Evolutionary conservation across 352 stramenopile genomes (phyloP).

Genomic region (Phytopythium chamaehyphon): DNA sequence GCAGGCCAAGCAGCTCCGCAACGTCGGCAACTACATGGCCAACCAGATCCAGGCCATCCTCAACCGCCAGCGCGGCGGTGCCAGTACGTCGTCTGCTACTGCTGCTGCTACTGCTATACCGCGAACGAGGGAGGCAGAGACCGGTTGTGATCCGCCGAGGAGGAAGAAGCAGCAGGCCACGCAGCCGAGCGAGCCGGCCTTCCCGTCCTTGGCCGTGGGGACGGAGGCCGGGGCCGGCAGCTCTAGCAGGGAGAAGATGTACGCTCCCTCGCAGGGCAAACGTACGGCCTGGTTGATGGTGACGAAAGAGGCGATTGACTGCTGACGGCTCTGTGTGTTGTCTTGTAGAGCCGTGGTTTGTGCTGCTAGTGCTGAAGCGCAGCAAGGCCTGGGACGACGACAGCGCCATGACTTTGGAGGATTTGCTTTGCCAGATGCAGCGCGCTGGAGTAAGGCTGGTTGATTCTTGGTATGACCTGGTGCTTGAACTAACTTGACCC

Average conservation of each 20-base stretch:
- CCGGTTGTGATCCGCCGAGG: background rate
- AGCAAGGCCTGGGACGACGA: conserved; percentile 28
- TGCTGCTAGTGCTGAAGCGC: conserved; percentile 50
- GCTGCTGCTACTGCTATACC: too few relatives aligned
- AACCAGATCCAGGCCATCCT: conserved; percentile 83
- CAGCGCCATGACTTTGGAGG: conserved; percentile 29
- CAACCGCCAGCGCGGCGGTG: conserved; percentile 22
- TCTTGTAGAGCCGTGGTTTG: conserved; percentile 68
- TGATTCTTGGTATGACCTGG: background rate
- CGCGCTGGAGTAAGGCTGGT: conserved; percentile 31
- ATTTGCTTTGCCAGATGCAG: conserved; percentile 49
- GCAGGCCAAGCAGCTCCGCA: conserved; percentile 61
- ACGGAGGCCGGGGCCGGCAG: background rate
- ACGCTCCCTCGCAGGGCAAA: conserved; percentile 55
- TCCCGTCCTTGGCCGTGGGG: background rate
- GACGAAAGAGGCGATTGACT: background rate
- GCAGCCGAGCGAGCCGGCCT: conserved; percentile 5
- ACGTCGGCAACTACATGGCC: conserved; percentile 84
- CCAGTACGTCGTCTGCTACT: conserved; percentile 3
- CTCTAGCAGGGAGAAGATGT: conserved; percentile 17
- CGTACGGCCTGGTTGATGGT: conserved; percentile 28
- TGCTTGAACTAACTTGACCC: background rate
- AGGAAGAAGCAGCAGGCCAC: conserved; percentile 6
- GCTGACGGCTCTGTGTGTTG: conserved; percentile 2
- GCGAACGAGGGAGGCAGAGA: background rate